A percentile compares a stretch with the other conserved stretches of the same genome.
phyloP scores from a whole-genome alignment of 345 rosid species.

The Isatis tinctoria region DNA sequence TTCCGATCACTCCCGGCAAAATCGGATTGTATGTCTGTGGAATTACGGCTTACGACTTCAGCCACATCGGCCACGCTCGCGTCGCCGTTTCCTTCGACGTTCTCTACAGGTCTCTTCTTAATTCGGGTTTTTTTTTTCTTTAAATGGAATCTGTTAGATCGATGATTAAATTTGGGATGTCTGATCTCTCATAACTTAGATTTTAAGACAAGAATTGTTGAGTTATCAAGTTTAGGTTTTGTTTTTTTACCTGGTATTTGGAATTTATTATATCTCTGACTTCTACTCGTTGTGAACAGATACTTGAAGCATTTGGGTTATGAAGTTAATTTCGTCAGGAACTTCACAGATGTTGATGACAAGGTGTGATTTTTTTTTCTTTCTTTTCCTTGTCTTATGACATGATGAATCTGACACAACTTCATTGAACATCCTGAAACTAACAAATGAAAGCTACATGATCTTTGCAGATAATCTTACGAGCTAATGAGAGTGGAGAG shows the following conservation, averaged over 20 bases:
- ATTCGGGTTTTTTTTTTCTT: not conserved
- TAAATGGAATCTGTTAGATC: not conserved
- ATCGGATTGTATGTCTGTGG: slow-evolving; percentile 89
- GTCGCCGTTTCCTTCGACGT: slow-evolving; percentile 82
- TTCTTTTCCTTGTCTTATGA: too few relatives aligned
- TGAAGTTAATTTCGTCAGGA: slow-evolving; percentile 73
- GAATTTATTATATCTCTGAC: too few relatives aligned
- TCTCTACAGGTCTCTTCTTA: slow-evolving; percentile 51
- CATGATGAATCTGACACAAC: too few relatives aligned
- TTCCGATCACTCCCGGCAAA: slow-evolving; percentile 48
- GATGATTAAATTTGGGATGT: not conserved
- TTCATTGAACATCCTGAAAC: too few relatives aligned
- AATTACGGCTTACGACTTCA: slow-evolving; percentile 78
- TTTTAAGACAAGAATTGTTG: not conserved
- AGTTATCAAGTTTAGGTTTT: too few relatives aligned
- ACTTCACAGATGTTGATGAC: slow-evolving; percentile 93
- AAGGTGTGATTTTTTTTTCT: too few relatives aligned
- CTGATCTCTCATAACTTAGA: not conserved
- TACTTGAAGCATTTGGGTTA: slow-evolving; percentile 60
- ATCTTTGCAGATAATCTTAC: slow-evolving; percentile 56
- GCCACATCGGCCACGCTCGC: slow-evolving; percentile 92
- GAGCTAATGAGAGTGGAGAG: slow-evolving; percentile 60
- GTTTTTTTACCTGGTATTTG: too few relatives aligned
- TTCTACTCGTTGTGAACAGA: slow-evolving; percentile 38
- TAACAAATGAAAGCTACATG: not conserved